These are phyloP conservation scores for Lactarius evosmus DNA, from an alignment of 768 basidiomycete genomes.

Conservation along the genomic window DNA sequence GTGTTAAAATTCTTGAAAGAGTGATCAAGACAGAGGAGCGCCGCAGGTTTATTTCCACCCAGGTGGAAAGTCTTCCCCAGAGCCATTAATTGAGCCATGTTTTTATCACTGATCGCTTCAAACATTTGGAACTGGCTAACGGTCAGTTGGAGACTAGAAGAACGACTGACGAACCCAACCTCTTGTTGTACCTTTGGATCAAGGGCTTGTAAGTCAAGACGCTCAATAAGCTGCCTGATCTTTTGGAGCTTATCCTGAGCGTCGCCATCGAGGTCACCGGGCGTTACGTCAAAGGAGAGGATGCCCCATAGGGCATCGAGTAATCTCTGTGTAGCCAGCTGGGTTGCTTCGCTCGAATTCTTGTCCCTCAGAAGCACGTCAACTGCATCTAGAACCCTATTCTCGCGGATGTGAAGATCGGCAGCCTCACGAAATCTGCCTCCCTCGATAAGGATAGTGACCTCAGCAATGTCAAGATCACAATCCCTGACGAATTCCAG, in stretches of 20 bases:
- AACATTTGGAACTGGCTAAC: constrained; percentile 18
- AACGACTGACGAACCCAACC: neutral
- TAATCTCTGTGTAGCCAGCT: constrained; percentile 41
- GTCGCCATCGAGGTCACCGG: neutral
- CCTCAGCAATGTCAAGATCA: constrained; percentile 49
- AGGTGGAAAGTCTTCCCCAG: neutral
- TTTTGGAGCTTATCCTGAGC: constrained; percentile 7
- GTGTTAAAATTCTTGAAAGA: neutral
- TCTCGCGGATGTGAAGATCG: constrained; percentile 44
- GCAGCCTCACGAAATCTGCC: constrained; percentile 50
- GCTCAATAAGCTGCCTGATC: neutral
- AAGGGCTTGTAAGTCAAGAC: constrained; percentile 2
- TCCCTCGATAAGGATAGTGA: constrained; percentile 42
- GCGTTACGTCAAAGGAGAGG: constrained; percentile 38
- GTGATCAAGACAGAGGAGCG: constrained; percentile 25
- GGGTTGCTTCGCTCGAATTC: constrained; percentile 32
- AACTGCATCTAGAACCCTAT: constrained; percentile 47
- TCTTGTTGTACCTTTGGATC: neutral
- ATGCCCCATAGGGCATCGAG: constrained; percentile 47
- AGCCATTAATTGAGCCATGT: neutral
- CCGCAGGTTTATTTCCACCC: constrained; percentile 11
- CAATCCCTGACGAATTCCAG: constrained; percentile 55
- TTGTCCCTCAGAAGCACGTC: constrained; percentile 41
- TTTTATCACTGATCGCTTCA: neutral
- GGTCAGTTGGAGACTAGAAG: neutral